Evolutionary conservation across 169 alveolate species (phyloP), one percentile per base, ranked within the genome.

Genomic region (Eimeria acervulina): DNA sequence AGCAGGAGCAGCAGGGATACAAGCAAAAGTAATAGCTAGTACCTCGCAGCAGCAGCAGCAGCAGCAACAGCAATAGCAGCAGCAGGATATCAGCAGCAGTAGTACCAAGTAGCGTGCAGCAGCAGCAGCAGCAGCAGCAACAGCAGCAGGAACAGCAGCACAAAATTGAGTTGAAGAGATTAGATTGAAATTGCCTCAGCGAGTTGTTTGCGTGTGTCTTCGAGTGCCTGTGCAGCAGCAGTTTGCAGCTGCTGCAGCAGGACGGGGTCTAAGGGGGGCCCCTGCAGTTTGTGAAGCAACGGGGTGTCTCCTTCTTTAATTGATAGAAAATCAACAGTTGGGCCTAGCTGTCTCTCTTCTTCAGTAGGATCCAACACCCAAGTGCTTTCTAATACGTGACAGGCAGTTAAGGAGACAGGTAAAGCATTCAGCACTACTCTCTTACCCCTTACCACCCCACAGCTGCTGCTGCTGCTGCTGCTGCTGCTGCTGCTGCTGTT

Each of bases 231-330:
- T 28, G 78, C 78, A 66, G 78, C 78, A 66, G 78, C 78, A 10
- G 36, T 10, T 66, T 66, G 78, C 31, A 66, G 78, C 15, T 66
- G 78, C 78, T 66, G 78, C 78, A 47, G 55, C 55, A 47, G 55
- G 19, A 47, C 5, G 12, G 5, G 55, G 55, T 47, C 55, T 12
- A 47, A 7, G 5, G 55, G 55, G 5, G 19, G 19, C 5, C 55
- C 55, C 5, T 47, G 12, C 12, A 47, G 12, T 47, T 47, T 47
- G 12, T 7, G 55, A 12, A 47, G 19, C 55, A 47, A 47, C 12
- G 55, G 55, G 5, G 19, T 47, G 55, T 47, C 55, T 47, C 55
- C 55, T 47, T 47, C 12, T 47, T 47, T 47, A 7, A 7, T 47
- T 47, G 5, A 12, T 47, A 47, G 5, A 47, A 47, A 47, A 7